Evolutionary conservation across 1,284 basidiomycete species (phyloP).

Genomic region (Microbotryum intermedium): DNA sequence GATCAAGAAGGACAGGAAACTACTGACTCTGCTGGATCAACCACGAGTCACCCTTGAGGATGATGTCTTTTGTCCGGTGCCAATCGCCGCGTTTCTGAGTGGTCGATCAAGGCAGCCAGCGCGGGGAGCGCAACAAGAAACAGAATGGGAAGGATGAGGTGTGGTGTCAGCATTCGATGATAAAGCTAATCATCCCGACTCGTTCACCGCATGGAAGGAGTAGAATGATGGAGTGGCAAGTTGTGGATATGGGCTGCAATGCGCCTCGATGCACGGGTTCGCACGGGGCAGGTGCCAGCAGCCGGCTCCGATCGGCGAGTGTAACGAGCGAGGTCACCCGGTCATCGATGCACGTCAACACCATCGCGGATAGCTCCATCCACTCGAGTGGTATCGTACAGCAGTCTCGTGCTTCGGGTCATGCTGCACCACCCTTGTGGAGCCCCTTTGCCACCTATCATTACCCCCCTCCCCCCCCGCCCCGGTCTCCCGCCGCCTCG

Average conservation of each 20-base stretch:
- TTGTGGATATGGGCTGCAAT: neutral
- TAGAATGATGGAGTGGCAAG: neutral
- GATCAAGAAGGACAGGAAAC: no score
- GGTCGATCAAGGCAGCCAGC: neutral
- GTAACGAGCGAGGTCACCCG: no score
- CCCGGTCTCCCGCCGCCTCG: neutral
- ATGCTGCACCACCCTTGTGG: constrained; percentile 25
- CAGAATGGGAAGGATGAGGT: neutral
- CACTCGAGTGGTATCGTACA: neutral
- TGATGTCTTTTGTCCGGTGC: constrained; percentile 93
- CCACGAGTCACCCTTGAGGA: constrained; percentile 93
- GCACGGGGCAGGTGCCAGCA: no score
- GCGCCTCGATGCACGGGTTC: neutral
- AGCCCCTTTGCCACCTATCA: neutral
- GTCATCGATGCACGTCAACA: neutral
- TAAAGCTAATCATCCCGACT: no score
- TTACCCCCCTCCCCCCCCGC: neutral
- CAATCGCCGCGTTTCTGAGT: constrained; percentile 82
- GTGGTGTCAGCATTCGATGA: neutral
- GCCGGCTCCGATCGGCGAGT: no score
- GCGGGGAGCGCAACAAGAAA: neutral
- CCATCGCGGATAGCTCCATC: neutral
- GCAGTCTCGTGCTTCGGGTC: neutral
- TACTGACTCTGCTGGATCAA: constrained; percentile 61
- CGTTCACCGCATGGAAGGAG: neutral